These are phyloP conservation scores for Fusarium liriodendri DNA, from an alignment of 2,329 filamentous ascomycete species.

Conservation along the genomic window DNA sequence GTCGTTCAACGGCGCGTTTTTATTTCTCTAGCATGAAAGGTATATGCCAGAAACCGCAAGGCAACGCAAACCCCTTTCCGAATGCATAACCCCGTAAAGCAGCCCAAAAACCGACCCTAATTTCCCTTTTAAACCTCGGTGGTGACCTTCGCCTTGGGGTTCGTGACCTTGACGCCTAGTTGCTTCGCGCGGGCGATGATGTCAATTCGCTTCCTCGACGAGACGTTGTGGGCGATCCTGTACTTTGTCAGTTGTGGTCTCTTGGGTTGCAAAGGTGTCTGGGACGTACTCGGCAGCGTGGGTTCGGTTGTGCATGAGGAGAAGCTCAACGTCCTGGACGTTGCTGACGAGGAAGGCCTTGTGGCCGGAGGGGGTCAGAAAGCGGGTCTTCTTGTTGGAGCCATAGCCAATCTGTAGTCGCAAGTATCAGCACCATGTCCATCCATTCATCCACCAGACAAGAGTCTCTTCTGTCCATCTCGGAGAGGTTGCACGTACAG, in stretches of 20 bases:
- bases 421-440: conserved; percentile 29
- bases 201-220: conserved; percentile 97
- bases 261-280: not conserved
- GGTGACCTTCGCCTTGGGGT: conserved; percentile 98
- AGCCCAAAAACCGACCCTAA: conserved; percentile 44
- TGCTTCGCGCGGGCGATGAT: conserved; percentile 98
- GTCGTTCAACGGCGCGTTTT: conserved; percentile 47
- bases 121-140: conserved; percentile 79
- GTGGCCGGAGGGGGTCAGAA: conserved; percentile 99
- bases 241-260: conserved; percentile 15
- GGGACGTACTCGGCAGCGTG: conserved; percentile 94
- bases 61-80: conserved; percentile 47
- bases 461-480: conserved; percentile 5
- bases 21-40: conserved; percentile 44
- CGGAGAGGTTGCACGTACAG: conserved; percentile 72
- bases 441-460: not conserved
- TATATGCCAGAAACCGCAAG: conserved; percentile 46
- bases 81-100: conserved; percentile 47
- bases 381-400: conserved; percentile 99
- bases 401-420: conserved; percentile 89
- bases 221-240: conserved; percentile 98
- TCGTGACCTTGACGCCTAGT: conserved; percentile 99
- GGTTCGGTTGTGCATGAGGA: conserved; percentile 99
- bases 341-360: conserved; percentile 99
- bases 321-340: conserved; percentile 92